These are phyloP conservation scores for Fusarium torulosum DNA, from an alignment of 2,329 filamentous ascomycete genomes.

Conservation along the genomic window DNA sequence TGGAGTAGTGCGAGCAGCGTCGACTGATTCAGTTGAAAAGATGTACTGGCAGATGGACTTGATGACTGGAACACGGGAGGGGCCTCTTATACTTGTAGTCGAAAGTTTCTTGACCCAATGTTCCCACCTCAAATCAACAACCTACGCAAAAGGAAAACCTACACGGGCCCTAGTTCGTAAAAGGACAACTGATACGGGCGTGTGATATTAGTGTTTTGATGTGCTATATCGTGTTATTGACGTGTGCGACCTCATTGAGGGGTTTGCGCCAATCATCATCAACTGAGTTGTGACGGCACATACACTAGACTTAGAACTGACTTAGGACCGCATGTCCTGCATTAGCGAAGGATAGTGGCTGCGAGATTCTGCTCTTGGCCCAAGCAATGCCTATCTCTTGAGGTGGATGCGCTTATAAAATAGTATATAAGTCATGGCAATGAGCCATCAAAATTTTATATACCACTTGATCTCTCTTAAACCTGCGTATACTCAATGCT, in stretches of 20 bases:
- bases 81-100: too few relatives aligned
- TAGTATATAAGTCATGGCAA: too few relatives aligned
- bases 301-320: conserved; percentile 21
- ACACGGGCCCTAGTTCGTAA: neutral
- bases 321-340: conserved; percentile 8
- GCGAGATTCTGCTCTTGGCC: too few relatives aligned
- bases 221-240: neutral
- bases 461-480: too few relatives aligned
- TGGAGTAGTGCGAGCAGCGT: neutral
- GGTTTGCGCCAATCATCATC: conserved; percentile 25
- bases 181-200: neutral
- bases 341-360: neutral
- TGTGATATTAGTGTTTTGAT: neutral
- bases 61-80: too few relatives aligned
- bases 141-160: neutral
- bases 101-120: too few relatives aligned
- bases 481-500: too few relatives aligned
- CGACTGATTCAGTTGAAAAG: neutral
- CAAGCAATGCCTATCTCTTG: too few relatives aligned
- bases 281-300: conserved; percentile 3
- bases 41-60: too few relatives aligned
- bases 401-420: too few relatives aligned
- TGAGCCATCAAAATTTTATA: too few relatives aligned
- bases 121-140: neutral
- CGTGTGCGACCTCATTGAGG: conserved; percentile 4